phyloP scores from a whole-genome alignment of 257 asterid genomes.

The Solanum clarkiae region DNA sequence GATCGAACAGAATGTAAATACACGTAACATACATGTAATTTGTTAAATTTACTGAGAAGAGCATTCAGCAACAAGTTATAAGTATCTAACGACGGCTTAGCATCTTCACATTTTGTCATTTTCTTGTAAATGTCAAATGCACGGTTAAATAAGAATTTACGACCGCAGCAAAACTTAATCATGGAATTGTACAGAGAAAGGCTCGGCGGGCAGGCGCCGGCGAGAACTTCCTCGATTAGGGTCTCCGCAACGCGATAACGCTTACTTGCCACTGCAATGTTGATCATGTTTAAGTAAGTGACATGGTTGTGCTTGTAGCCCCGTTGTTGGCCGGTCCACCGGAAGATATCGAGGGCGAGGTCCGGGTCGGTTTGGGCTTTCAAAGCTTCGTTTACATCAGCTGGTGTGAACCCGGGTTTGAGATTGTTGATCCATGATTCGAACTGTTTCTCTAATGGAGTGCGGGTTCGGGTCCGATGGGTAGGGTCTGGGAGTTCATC shows the following conservation, averaged over 20 bases:
- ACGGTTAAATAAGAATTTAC: conserved; percentile 58
- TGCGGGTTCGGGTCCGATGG: conserved; percentile 31
- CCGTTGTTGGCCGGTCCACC: conserved; percentile 93
- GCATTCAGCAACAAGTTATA: conserved; percentile 50
- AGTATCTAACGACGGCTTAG: conserved; percentile 71
- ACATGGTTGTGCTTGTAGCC: conserved; percentile 58
- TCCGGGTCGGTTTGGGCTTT: conserved; percentile 75
- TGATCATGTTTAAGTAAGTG: conserved; percentile 63
- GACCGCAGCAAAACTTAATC: conserved; percentile 75
- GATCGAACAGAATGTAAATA: conserved; percentile 72
- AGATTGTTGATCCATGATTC: conserved; percentile 68
- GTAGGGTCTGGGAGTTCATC: conserved; percentile 1
- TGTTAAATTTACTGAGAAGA: conserved; percentile 58
- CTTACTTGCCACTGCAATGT: conserved; percentile 49
- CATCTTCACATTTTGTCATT: conserved; percentile 53
- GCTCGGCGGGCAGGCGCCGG: conserved; percentile 67
- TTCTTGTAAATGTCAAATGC: conserved; percentile 83
- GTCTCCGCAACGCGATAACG: conserved; percentile 62
- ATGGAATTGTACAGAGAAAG: conserved; percentile 61
- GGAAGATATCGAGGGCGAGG: conserved; percentile 86
- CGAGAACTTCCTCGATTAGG: conserved; percentile 66
- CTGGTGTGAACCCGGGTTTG: conserved; percentile 72
- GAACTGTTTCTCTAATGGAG: conserved; percentile 65
- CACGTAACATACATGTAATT: conserved; percentile 51
- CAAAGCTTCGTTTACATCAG: conserved; percentile 60